Evolutionary conservation across 2,329 filamentous ascomycete species (phyloP).

Genomic region (Escovopsis sp.): DNA sequence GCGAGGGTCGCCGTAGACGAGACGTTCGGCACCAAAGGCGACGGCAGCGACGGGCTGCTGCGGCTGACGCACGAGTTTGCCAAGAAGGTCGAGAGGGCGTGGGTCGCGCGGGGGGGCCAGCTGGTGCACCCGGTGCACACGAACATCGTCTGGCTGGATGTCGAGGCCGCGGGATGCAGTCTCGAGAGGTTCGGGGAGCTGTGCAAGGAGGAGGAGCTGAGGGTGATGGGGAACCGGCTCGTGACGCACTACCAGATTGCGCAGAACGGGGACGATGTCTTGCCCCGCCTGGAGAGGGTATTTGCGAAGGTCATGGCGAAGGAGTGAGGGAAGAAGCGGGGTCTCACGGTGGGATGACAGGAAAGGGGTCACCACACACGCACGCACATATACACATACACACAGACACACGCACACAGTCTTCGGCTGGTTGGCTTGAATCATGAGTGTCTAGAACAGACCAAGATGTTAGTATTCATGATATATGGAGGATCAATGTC

Average conservation of each 20-base stretch:
- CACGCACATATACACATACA: background rate
- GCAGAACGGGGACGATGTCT: constrained; percentile 40
- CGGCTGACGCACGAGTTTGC: constrained; percentile 45
- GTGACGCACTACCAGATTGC: constrained; percentile 47
- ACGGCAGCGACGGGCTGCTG: constrained; percentile 40
- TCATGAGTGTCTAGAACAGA: no score
- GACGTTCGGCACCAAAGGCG: constrained; percentile 23
- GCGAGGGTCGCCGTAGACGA: constrained; percentile 50
- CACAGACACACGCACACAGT: no score
- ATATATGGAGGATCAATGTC: no score
- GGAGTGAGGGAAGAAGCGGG: no score
- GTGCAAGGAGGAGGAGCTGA: constrained; percentile 27
- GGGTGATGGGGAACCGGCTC: constrained; percentile 24
- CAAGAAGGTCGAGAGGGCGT: constrained; percentile 49
- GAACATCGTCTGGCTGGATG: constrained; percentile 84
- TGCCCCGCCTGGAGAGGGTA: constrained; percentile 38
- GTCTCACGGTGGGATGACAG: background rate
- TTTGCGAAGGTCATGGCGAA: constrained; percentile 26
- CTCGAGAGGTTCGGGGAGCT: constrained; percentile 22
- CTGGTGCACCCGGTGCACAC: constrained; percentile 59
- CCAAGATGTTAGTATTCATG: no score
- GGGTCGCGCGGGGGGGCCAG: constrained; percentile 54
- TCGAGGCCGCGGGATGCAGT: constrained; percentile 40
- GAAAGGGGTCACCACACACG: no score
- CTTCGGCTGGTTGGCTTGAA: no score